phyloP scores from a whole-genome alignment of 768 basidiomycete genomes.

The Psilocybe cyanescens region DNA sequence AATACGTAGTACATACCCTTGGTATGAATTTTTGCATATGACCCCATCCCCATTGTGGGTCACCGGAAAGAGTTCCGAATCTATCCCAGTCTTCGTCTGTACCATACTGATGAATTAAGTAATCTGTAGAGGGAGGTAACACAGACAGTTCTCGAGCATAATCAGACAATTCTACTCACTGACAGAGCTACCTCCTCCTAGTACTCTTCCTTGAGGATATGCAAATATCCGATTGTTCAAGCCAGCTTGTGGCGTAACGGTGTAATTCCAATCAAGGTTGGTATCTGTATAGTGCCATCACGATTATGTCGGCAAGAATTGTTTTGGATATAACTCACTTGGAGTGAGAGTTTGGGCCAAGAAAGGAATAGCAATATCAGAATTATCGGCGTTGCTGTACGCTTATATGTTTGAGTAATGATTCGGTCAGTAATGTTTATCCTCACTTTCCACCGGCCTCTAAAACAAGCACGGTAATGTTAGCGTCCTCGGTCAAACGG shows the following conservation, averaged over 20 bases:
- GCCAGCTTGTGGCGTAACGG: constrained; percentile 6
- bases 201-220: constrained; percentile 9
- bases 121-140: background rate
- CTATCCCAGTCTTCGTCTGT: constrained; percentile 4
- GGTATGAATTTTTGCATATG: background rate
- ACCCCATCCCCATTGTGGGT: background rate
- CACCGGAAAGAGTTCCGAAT: background rate
- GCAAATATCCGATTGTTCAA: constrained; percentile 10
- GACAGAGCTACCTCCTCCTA: constrained; percentile 10
- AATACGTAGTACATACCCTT: background rate
- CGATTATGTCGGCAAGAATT: background rate
- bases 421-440: background rate
- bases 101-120: constrained; percentile 1
- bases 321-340: background rate
- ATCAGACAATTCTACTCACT: constrained; percentile 3
- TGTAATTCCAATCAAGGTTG: constrained; percentile 15
- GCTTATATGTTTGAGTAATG: background rate
- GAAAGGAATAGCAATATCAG: background rate
- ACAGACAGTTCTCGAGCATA: background rate
- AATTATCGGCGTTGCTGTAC: background rate
- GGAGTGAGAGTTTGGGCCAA: constrained; percentile 7
- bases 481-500: constrained; percentile 42
- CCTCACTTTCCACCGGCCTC: constrained; percentile 36
- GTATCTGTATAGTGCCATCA: constrained; percentile 1
- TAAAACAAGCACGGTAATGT: constrained; percentile 41